A percentile compares a stretch with the other conserved stretches of the same genome.
Conservation (phyloP, 2,329 filamentous ascomycete species). For the Fusarium marasasianum region DNA sequence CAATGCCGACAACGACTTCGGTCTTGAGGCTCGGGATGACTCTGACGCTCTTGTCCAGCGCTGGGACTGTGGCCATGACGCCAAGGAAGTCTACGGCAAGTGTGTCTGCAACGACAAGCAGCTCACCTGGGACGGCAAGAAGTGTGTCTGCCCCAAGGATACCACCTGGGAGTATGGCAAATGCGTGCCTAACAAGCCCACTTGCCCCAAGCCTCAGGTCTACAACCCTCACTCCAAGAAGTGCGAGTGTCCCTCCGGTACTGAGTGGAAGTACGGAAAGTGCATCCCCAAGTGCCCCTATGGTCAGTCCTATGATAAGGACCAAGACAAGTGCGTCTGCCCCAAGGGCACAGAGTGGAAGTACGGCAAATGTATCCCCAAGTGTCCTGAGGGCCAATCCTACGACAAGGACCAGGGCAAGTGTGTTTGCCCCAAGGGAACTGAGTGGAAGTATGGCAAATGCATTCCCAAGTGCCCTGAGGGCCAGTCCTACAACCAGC, state of each 20-base stretch:
- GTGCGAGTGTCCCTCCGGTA: constrained; percentile 10
- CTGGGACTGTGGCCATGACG: constrained; percentile 17
- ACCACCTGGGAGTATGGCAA: constrained; percentile 6
- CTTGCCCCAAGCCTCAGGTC: background rate
- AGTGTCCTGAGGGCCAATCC: background rate
- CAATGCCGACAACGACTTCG: constrained; percentile 21
- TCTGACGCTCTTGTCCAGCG: constrained; percentile 10
- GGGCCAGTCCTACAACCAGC: constrained; percentile 4
- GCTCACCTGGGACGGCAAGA: background rate
- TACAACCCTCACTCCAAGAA: constrained; percentile 12
- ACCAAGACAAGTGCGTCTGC: constrained; percentile 5
- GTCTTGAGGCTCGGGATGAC: constrained; percentile 29
- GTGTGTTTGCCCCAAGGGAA: constrained; percentile 14
- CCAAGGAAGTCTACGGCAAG: constrained; percentile 22
- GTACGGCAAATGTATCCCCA: constrained; percentile 19
- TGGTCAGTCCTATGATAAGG: constrained; percentile 7
- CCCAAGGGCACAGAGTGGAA: background rate
- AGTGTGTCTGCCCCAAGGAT: constrained; percentile 17
- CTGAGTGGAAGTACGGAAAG: constrained; percentile 12
- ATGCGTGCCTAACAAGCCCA: constrained; percentile 1
- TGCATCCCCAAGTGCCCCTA: constrained; percentile 2
- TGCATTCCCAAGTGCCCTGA: constrained; percentile 12
- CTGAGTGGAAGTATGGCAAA: constrained; percentile 12
- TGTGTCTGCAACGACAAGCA: constrained; percentile 16
- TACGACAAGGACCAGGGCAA: background rate